Evolutionary conservation across 2,329 filamentous ascomycete species (phyloP).

Genomic region (Cercospora janseana): DNA sequence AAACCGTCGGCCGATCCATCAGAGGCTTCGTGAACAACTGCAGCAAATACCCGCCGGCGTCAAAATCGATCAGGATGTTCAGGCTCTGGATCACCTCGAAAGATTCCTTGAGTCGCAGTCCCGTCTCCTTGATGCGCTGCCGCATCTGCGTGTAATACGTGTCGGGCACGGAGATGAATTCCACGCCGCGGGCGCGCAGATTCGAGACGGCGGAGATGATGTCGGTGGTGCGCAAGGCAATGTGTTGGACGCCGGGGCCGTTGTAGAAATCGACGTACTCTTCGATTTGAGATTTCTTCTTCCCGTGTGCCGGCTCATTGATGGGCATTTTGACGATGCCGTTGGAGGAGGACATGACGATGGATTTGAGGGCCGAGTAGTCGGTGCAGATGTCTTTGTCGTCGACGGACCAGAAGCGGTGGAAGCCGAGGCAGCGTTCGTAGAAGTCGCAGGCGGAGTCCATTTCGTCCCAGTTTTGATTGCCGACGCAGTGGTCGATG

Average conservation of each 20-base stretch:
- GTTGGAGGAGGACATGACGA: conserved; percentile 78
- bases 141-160: conserved; percentile 82
- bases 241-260: conserved; percentile 88
- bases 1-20: conserved; percentile 92
- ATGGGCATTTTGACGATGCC: conserved; percentile 96
- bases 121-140: conserved; percentile 63
- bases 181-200: conserved; percentile 80
- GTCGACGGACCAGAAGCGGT: conserved; percentile 96
- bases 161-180: conserved; percentile 87
- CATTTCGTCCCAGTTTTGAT: conserved; percentile 94
- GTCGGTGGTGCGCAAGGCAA: conserved; percentile 77
- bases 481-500: conserved; percentile 96
- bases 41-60: conserved; percentile 81
- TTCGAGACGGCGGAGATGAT: conserved; percentile 76
- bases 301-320: conserved; percentile 88
- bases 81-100: conserved; percentile 72
- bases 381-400: conserved; percentile 91
- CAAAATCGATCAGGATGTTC: conserved; percentile 92
- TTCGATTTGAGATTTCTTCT: conserved; percentile 91
- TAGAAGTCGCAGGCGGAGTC: conserved; percentile 67
- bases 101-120: conserved; percentile 68
- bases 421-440: conserved; percentile 85
- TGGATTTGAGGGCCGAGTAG: conserved; percentile 80
- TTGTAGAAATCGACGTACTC: conserved; percentile 84
- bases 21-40: conserved; percentile 67